These are phyloP conservation scores for Pythium volutum DNA, from an alignment of 352 stramenopile species.

Conservation along the genomic window DNA sequence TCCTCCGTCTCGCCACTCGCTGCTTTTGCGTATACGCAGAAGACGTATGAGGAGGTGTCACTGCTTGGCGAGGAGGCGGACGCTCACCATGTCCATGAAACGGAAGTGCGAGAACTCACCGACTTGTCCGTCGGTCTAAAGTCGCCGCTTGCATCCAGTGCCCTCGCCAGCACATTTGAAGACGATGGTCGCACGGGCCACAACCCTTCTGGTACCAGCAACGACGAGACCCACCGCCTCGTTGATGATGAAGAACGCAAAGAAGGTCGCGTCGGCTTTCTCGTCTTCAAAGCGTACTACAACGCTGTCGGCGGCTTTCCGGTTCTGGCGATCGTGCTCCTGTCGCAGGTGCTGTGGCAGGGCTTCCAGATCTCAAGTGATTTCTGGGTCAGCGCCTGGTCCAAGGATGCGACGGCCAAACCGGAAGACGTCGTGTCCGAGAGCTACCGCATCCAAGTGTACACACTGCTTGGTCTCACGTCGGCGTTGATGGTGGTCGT, in stretches of 20 bases:
- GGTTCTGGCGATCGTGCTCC: neutral
- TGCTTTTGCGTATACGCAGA: neutral
- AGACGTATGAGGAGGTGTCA: neutral
- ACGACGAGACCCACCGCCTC: neutral
- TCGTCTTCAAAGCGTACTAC: too few relatives aligned
- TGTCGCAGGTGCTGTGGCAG: too few relatives aligned
- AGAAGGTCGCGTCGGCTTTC: too few relatives aligned
- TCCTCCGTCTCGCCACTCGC: neutral
- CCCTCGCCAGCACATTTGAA: neutral
- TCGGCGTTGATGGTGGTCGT: conserved; percentile 11
- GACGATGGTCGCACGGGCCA: neutral
- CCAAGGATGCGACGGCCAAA: too few relatives aligned
- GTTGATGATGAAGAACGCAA: too few relatives aligned
- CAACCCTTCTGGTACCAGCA: too few relatives aligned
- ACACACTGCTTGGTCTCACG: too few relatives aligned
- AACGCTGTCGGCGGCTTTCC: conserved; percentile 17
- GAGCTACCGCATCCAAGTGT: too few relatives aligned
- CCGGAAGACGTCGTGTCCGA: too few relatives aligned
- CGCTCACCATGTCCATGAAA: neutral
- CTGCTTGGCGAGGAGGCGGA: neutral
- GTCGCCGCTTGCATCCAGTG: neutral
- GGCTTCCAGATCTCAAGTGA: too few relatives aligned
- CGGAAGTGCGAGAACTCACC: neutral
- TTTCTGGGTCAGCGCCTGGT: too few relatives aligned
- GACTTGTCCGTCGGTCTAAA: neutral